These are phyloP conservation scores for Lasiosphaeria miniovina DNA, from an alignment of 495 filamentous ascomycete species.

Conservation along the genomic window DNA sequence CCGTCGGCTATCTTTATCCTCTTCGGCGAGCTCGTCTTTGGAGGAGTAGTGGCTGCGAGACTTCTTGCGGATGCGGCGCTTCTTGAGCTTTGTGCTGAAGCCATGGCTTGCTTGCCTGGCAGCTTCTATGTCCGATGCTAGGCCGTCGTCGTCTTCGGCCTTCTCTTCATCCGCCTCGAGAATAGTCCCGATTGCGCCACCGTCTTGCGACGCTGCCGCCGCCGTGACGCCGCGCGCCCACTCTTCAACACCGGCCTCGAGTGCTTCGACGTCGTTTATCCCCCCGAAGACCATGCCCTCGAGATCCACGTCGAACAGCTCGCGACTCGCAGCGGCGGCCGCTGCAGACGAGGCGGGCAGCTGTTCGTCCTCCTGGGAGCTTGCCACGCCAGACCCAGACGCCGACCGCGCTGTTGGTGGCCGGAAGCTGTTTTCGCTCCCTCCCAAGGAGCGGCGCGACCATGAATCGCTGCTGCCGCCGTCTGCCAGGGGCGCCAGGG, in stretches of 20 bases:
- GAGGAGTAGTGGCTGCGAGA: conserved; percentile 27
- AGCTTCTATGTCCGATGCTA: conserved; percentile 42
- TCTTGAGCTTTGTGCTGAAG: conserved; percentile 48
- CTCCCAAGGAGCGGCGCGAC: conserved; percentile 36
- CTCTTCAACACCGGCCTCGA: conserved; percentile 40
- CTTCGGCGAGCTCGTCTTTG: not conserved
- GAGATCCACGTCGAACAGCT: conserved; percentile 42
- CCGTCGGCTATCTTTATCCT: conserved; percentile 12
- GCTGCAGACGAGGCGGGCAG: conserved; percentile 39
- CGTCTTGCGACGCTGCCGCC: conserved; percentile 31
- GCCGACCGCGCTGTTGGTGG: conserved; percentile 23
- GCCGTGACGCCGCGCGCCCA: conserved; percentile 52
- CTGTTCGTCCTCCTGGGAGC: conserved; percentile 26
- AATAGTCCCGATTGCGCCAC: conserved; percentile 12
- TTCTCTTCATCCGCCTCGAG: conserved; percentile 20
- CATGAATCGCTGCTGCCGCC: conserved; percentile 34
- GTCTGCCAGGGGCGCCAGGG: conserved; percentile 60
- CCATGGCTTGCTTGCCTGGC: conserved; percentile 40
- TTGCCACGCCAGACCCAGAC: conserved; percentile 21
- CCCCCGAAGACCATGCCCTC: conserved; percentile 35
- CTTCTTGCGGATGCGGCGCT: conserved; percentile 43
- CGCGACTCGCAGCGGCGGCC: conserved; percentile 39
- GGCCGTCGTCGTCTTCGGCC: conserved; percentile 21
- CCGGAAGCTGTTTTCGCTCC: conserved; percentile 19
- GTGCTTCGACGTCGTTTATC: conserved; percentile 32